Evolutionary conservation across 345 rosid genomes (phyloP).

Genomic region (Viola odorata): DNA sequence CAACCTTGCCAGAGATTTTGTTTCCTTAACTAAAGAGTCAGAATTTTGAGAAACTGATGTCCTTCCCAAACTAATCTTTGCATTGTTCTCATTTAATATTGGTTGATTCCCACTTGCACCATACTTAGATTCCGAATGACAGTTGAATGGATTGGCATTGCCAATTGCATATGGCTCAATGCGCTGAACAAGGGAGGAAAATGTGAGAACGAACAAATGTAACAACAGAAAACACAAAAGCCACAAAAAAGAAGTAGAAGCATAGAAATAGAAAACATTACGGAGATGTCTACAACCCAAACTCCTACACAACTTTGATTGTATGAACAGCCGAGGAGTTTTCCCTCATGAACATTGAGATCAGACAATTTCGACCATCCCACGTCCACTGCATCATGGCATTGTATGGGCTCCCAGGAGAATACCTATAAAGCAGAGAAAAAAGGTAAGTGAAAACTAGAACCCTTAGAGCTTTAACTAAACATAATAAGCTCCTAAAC

Average conservation of each 20-base stretch:
- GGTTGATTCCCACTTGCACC: conserved; percentile 50
- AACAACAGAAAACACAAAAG: conserved; percentile 7
- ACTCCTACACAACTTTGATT: conserved; percentile 98
- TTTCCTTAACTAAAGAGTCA: conserved; percentile 56
- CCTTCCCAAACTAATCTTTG: conserved; percentile 51
- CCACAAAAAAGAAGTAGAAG: conserved; percentile 5
- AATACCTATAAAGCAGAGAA: conserved; percentile 49
- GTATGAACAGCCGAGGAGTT: conserved; percentile 97
- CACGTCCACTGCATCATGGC: conserved; percentile 90
- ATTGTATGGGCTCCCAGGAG: conserved; percentile 94
- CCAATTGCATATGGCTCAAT: conserved; percentile 69
- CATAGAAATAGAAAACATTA: conserved; percentile 25
- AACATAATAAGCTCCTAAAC: not conserved
- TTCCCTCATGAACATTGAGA: conserved; percentile 92
- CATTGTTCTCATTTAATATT: conserved; percentile 47
- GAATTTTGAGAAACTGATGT: conserved; percentile 47
- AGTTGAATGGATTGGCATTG: conserved; percentile 39
- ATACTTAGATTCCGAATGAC: conserved; percentile 56
- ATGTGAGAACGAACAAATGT: too few relatives aligned
- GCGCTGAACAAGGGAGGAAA: conserved; percentile 37
- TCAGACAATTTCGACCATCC: conserved; percentile 98
- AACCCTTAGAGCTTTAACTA: conserved; percentile 8
- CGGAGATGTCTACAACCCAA: conserved; percentile 98
- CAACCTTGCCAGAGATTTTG: conserved; percentile 74
- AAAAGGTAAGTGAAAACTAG: conserved; percentile 12